These are phyloP conservation scores for Nematodospora valgi DNA, from an alignment of 805 yeast genomes.

Conservation along the genomic window DNA sequence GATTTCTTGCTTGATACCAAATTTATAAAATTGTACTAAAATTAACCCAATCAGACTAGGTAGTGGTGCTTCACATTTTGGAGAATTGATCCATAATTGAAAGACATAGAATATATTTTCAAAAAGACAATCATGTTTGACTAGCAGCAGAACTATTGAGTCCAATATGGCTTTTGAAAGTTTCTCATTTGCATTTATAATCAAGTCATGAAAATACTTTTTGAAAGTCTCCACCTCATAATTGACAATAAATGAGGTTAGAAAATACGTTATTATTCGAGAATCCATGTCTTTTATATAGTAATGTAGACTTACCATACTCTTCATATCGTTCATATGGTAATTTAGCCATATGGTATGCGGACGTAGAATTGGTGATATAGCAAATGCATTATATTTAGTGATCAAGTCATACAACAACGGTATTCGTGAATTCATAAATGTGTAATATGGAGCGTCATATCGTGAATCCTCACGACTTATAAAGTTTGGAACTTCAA, in stretches of 20 bases:
- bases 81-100: constrained; percentile 24
- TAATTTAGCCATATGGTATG: constrained; percentile 33
- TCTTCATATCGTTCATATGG: constrained; percentile 29
- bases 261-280: constrained; percentile 23
- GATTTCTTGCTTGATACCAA: constrained; percentile 27
- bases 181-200: constrained; percentile 6
- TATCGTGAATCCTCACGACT: constrained; percentile 4
- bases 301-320: constrained; percentile 6
- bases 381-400: constrained; percentile 8
- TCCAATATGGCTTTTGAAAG: constrained; percentile 19
- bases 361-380: constrained; percentile 15
- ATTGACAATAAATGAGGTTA: constrained; percentile 27
- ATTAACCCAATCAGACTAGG: constrained; percentile 24
- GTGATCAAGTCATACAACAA: constrained; percentile 15
- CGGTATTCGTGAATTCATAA: constrained; percentile 18
- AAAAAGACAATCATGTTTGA: constrained; percentile 27
- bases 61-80: constrained; percentile 20
- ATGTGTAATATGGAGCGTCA: constrained; percentile 11
- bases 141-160: constrained; percentile 20
- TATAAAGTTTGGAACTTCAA: constrained; percentile 12
- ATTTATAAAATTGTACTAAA: constrained; percentile 26
- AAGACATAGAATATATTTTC: constrained; percentile 23
- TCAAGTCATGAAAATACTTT: constrained; percentile 20
- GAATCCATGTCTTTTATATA: constrained; percentile 14
- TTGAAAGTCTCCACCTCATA: constrained; percentile 33